Percentiles rank a stretch among this genome's conserved stretches.
These are phyloP conservation scores for Komagataella ulmi DNA, from an alignment of 805 yeast genomes.

Conservation along the genomic window DNA sequence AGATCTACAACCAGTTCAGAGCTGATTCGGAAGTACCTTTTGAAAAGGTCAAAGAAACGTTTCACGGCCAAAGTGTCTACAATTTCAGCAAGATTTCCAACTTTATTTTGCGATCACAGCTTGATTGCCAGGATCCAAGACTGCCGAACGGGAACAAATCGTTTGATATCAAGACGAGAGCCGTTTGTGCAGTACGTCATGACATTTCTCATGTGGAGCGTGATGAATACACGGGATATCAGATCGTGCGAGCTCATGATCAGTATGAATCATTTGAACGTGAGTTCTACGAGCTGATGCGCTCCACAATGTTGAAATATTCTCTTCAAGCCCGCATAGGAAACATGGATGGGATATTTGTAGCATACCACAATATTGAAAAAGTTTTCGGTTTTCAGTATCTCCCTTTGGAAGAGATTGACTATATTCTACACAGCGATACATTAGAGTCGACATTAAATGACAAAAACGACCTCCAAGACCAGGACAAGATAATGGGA, in stretches of 20 bases:
- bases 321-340: conserved; percentile 89
- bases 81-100: conserved; percentile 61
- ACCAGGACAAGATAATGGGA: background rate
- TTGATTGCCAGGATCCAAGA: conserved; percentile 67
- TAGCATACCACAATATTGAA: conserved; percentile 79
- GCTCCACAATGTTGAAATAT: conserved; percentile 73
- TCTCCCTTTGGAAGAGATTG: conserved; percentile 62
- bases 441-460: background rate
- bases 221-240: conserved; percentile 44
- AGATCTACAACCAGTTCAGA: conserved; percentile 29
- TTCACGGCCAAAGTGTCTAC: conserved; percentile 26
- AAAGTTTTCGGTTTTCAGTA: conserved; percentile 86
- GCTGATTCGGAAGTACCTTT: background rate
- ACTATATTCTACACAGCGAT: conserved; percentile 38
- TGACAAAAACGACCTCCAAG: background rate
- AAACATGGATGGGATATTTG: conserved; percentile 90
- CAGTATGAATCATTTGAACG: conserved; percentile 68
- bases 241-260: conserved; percentile 49
- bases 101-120: conserved; percentile 78
- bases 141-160: conserved; percentile 78
- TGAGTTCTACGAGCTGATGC: conserved; percentile 62
- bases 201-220: conserved; percentile 45
- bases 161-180: conserved; percentile 86
- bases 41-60: conserved; percentile 5
- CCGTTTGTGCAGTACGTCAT: conserved; percentile 74